A percentile compares a stretch with the other conserved stretches of the same genome.
phyloP scores from a whole-genome alignment of 2,329 filamentous ascomycete species.

The Stachybotrys chartarum region DNA sequence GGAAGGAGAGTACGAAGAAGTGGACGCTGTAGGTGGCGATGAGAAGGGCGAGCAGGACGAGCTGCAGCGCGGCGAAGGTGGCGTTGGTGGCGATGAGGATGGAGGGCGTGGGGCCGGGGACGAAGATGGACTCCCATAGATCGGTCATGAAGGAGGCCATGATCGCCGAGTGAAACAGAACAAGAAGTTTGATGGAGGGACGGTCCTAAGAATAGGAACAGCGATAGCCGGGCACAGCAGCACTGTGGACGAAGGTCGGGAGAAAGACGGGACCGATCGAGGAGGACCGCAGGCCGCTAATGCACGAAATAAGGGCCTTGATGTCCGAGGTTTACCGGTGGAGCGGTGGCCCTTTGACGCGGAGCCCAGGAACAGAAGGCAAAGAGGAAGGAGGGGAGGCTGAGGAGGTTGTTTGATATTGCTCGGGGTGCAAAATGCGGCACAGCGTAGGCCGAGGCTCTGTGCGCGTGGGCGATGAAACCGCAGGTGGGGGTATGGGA shows the following conservation, averaged over 20 bases:
- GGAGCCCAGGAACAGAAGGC: neutral
- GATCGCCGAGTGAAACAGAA: slow-evolving; percentile 3
- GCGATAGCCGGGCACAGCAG: neutral
- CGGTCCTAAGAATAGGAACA: neutral
- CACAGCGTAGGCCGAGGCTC: neutral
- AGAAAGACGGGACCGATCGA: neutral
- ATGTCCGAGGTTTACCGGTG: neutral
- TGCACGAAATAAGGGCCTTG: neutral
- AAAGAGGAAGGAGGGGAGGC: neutral
- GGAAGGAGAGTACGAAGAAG: slow-evolving; percentile 72
- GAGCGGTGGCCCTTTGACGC: neutral
- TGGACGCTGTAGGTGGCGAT: slow-evolving; percentile 80
- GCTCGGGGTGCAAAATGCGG: neutral
- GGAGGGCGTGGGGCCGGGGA: slow-evolving; percentile 79
- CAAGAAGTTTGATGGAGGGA: neutral
- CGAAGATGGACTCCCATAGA: slow-evolving; percentile 91
- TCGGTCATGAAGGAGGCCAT: slow-evolving; percentile 63
- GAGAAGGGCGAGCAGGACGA: slow-evolving; percentile 69
- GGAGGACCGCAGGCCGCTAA: neutral
- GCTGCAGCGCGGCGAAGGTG: slow-evolving; percentile 78
- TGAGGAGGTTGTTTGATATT: neutral
- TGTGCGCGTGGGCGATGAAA: neutral
- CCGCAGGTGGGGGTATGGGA: neutral
- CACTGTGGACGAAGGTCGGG: neutral
- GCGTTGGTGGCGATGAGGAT: slow-evolving; percentile 85